phyloP scores from a whole-genome alignment of 2,329 filamentous ascomycete species.

The Diaporthe ampelina region DNA sequence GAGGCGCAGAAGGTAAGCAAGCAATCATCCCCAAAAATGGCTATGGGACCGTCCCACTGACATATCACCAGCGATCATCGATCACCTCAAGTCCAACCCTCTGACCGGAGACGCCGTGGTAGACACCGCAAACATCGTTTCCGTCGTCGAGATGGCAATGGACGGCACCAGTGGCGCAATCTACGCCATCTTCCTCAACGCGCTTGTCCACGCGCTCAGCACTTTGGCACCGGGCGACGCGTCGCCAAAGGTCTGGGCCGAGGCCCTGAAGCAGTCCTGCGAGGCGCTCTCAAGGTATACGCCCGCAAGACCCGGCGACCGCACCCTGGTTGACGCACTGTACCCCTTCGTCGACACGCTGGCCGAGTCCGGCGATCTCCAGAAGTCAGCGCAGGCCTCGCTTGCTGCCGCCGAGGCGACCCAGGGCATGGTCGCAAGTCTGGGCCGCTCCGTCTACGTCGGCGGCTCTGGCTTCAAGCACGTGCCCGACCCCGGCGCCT shows the following conservation, averaged over 20 bases:
- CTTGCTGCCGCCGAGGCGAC: slow-evolving; percentile 84
- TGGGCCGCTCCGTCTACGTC: slow-evolving; percentile 88
- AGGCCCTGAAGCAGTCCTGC: slow-evolving; percentile 79
- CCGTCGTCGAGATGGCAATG: slow-evolving; percentile 70
- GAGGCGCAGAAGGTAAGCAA: slow-evolving; percentile 80
- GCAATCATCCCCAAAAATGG: neutral
- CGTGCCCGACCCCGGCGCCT: slow-evolving; percentile 78
- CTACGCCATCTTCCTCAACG: slow-evolving; percentile 89
- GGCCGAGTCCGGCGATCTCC: slow-evolving; percentile 73
- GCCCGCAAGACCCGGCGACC: slow-evolving; percentile 88
- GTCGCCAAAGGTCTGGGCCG: slow-evolving; percentile 64
- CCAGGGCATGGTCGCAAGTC: slow-evolving; percentile 90
- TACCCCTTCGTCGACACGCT: slow-evolving; percentile 87
- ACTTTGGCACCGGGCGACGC: slow-evolving; percentile 56
- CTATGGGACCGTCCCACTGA: neutral
- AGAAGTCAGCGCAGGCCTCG: slow-evolving; percentile 81
- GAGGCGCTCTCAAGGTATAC: slow-evolving; percentile 85
- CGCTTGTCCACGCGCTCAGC: slow-evolving; percentile 76
- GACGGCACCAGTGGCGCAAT: slow-evolving; percentile 73
- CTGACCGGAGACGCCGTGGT: slow-evolving; percentile 66
- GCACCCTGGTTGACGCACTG: slow-evolving; percentile 91
- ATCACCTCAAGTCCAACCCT: slow-evolving; percentile 60
- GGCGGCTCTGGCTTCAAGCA: slow-evolving; percentile 81
- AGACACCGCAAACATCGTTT: slow-evolving; percentile 66
- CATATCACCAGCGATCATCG: slow-evolving; percentile 62